phyloP scores from a whole-genome alignment of 2,329 filamentous ascomycete species.

The Knoxdaviesia proteae region DNA sequence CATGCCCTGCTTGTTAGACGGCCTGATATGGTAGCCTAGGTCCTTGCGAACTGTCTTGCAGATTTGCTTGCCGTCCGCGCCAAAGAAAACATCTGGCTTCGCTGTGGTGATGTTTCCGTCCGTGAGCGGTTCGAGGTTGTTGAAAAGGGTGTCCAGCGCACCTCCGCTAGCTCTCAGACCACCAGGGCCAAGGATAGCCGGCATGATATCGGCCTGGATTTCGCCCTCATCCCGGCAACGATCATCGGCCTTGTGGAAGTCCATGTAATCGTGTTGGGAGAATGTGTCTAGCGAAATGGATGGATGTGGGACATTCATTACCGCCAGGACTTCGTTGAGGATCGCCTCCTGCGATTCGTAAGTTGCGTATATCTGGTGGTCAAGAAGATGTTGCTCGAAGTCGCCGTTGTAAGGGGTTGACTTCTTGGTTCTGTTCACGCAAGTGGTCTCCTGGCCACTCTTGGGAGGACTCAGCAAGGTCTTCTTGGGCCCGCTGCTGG shows the following conservation, averaged over 20 bases:
- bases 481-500: neutral
- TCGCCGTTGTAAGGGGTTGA: slow-evolving; percentile 11
- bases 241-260: slow-evolving; percentile 6
- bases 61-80: slow-evolving; percentile 10
- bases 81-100: slow-evolving; percentile 14
- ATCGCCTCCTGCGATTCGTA: neutral
- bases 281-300: too few species aligned
- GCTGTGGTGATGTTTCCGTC: slow-evolving; percentile 10
- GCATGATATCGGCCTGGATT: slow-evolving; percentile 12
- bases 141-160: slow-evolving; percentile 9
- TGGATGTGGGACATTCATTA: too few species aligned
- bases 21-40: slow-evolving; percentile 11
- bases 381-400: slow-evolving; percentile 17
- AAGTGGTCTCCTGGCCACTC: slow-evolving; percentile 2
- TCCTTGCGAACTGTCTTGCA: slow-evolving; percentile 7
- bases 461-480: neutral
- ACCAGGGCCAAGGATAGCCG: slow-evolving; percentile 9
- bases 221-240: slow-evolving; percentile 14
- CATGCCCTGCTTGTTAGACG: slow-evolving; percentile 10
- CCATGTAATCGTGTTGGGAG: too few species aligned
- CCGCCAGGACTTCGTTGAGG: neutral
- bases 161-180: too few species aligned
- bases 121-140: slow-evolving; percentile 15
- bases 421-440: slow-evolving; percentile 7
- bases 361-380: slow-evolving; percentile 9